Conservation (phyloP, 1,284 basidiomycete species). For the Pseudozyma sp. region DNA sequence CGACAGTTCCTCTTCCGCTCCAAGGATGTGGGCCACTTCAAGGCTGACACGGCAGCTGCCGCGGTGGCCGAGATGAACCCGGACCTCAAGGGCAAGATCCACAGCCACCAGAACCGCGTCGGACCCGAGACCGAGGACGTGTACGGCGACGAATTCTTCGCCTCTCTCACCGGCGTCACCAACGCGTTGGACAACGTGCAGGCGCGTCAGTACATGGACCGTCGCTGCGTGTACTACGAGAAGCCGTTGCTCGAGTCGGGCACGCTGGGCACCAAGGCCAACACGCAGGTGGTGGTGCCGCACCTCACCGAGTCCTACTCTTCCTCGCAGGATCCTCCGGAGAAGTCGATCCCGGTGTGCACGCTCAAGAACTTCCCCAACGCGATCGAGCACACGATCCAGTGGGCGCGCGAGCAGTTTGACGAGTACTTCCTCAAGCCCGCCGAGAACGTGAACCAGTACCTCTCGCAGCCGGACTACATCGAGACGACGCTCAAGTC, state of each 20-base stretch:
- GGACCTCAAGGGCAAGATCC: slow-evolving; percentile 86
- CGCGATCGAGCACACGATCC: slow-evolving; percentile 96
- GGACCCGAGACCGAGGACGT: slow-evolving; percentile 91
- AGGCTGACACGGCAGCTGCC: slow-evolving; percentile 91
- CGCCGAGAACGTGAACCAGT: slow-evolving; percentile 91
- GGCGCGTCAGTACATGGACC: slow-evolving; percentile 98
- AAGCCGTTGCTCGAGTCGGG: slow-evolving; percentile 98
- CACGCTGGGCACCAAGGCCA: slow-evolving; percentile 98
- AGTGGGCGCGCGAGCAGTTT: slow-evolving; percentile 92
- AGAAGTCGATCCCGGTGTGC: slow-evolving; percentile 97
- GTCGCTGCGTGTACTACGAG: slow-evolving; percentile 95
- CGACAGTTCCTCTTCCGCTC: slow-evolving; percentile 97
- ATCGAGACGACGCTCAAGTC: slow-evolving; percentile 89
- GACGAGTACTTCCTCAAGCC: slow-evolving; percentile 95
- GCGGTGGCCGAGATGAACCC: slow-evolving; percentile 98
- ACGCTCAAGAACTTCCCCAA: slow-evolving; percentile 99
- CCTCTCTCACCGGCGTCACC: slow-evolving; percentile 90
- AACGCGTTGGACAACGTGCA: slow-evolving; percentile 99
- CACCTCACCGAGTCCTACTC: slow-evolving; percentile 97
- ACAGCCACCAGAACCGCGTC: slow-evolving; percentile 91
- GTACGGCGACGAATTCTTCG: slow-evolving; percentile 88
- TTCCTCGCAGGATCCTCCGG: slow-evolving; percentile 98
- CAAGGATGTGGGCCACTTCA: slow-evolving; percentile 97
- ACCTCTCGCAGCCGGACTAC: slow-evolving; percentile 96
- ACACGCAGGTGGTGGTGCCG: slow-evolving; percentile 95